These are phyloP conservation scores for Phoenix roebelenii DNA, from an alignment of 176 grass and related monocot genomes.

Conservation along the genomic window DNA sequence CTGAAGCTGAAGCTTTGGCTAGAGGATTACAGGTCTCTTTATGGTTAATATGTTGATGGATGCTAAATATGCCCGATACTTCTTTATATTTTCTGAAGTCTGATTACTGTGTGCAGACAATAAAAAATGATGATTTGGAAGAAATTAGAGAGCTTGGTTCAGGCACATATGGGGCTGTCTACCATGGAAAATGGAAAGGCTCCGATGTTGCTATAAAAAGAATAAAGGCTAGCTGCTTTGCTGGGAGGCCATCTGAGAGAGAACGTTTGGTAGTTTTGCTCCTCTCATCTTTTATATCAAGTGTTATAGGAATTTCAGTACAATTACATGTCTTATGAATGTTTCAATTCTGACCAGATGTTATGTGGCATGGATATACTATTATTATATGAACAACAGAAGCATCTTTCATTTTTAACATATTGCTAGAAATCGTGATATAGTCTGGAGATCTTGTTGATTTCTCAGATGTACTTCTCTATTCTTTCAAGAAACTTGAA, in stretches of 20 bases:
- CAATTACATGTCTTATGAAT: background rate
- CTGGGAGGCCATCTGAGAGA: slow-evolving; percentile 86
- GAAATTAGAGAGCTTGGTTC: slow-evolving; percentile 91
- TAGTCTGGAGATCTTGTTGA: too few relatives aligned
- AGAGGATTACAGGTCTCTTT: slow-evolving; percentile 77
- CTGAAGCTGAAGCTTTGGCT: slow-evolving; percentile 68
- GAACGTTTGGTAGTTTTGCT: slow-evolving; percentile 52
- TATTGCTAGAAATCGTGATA: too few relatives aligned
- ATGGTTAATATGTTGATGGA: background rate
- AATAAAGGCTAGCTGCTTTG: slow-evolving; percentile 97
- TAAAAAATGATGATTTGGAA: slow-evolving; percentile 94
- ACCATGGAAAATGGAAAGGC: slow-evolving; percentile 95
- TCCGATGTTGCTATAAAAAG: slow-evolving; percentile 98
- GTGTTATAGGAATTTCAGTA: too few relatives aligned
- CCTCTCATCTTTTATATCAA: too few relatives aligned
- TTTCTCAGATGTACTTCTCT: too few relatives aligned
- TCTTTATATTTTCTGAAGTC: too few relatives aligned
- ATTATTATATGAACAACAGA: background rate
- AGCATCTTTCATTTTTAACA: too few relatives aligned
- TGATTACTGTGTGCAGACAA: slow-evolving; percentile 45
- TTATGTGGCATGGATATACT: background rate
- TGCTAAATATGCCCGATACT: too few relatives aligned
- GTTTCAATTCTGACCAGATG: background rate
- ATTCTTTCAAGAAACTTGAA: too few relatives aligned
- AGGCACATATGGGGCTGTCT: slow-evolving; percentile 91